phyloP scores from a whole-genome alignment of 1,139 yeast species.

The Candida sanyaensis region DNA sequence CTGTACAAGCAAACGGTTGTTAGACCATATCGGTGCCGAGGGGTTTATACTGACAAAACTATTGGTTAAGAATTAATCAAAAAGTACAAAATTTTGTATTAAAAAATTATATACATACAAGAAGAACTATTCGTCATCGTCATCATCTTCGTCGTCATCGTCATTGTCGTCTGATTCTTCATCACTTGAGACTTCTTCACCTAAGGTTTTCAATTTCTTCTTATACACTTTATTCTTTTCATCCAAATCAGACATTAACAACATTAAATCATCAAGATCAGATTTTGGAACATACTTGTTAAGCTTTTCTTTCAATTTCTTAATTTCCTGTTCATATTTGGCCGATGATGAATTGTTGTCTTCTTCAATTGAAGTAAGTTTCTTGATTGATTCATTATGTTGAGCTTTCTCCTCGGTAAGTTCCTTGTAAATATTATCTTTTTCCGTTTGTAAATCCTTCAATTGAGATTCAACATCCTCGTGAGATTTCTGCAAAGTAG shows the following conservation, averaged over 20 bases:
- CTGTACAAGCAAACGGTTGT: background rate
- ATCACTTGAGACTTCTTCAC: slow-evolving; percentile 49
- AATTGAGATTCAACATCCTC: slow-evolving; percentile 4
- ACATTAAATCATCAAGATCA: slow-evolving; percentile 76
- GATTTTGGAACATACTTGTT: slow-evolving; percentile 48
- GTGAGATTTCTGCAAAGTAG: slow-evolving; percentile 3
- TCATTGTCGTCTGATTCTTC: slow-evolving; percentile 44
- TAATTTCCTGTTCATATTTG: slow-evolving; percentile 14
- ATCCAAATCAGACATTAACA: slow-evolving; percentile 72
- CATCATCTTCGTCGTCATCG: slow-evolving; percentile 26
- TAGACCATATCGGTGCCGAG: background rate
- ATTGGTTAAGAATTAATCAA: background rate
- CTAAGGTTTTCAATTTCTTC: slow-evolving; percentile 48
- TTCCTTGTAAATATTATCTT: background rate
- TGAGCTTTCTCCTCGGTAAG: slow-evolving; percentile 10
- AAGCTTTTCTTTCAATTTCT: slow-evolving; percentile 16
- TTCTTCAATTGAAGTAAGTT: slow-evolving; percentile 4
- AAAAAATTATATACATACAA: background rate
- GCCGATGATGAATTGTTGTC: slow-evolving; percentile 7
- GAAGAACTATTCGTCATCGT: slow-evolving; percentile 12
- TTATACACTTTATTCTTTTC: slow-evolving; percentile 67
- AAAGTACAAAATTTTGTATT: background rate
- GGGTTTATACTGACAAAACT: background rate
- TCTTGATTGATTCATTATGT: slow-evolving; percentile 3
- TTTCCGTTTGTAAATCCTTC: slow-evolving; percentile 4